Percentiles rank a stretch among this genome's conserved stretches.
Evolutionary conservation across 768 basidiomycete genomes (phyloP).

Genomic region (Udeniomyces megalosporus): DNA sequence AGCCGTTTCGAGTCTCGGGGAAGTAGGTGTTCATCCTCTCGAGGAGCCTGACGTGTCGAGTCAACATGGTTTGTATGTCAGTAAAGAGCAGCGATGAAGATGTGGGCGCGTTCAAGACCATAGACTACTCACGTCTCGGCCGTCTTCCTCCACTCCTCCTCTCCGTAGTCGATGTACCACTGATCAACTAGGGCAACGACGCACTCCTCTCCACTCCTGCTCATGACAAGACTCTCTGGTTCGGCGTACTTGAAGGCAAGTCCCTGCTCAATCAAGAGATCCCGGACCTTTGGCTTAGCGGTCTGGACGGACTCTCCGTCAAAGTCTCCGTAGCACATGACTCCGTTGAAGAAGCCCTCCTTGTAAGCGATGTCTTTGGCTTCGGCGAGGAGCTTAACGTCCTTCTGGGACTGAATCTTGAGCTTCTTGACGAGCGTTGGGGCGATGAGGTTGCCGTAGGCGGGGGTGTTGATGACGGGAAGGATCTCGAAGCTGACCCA

Average conservation of each 20-base stretch:
- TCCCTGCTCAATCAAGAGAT: slow-evolving; percentile 58
- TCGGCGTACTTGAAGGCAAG: slow-evolving; percentile 85
- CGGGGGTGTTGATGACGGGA: slow-evolving; percentile 70
- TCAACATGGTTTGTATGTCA: not conserved
- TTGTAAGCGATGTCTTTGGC: slow-evolving; percentile 98
- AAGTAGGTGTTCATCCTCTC: slow-evolving; percentile 78
- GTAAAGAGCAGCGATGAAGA: not conserved
- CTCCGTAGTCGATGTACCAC: slow-evolving; percentile 98
- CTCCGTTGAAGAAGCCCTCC: slow-evolving; percentile 91
- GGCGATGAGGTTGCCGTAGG: slow-evolving; percentile 86
- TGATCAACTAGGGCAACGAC: slow-evolving; percentile 97
- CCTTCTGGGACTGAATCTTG: slow-evolving; percentile 91
- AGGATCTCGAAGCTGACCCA: slow-evolving; percentile 77
- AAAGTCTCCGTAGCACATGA: slow-evolving; percentile 80
- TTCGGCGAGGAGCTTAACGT: slow-evolving; percentile 78
- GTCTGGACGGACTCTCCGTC: slow-evolving; percentile 76
- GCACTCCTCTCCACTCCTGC: slow-evolving; percentile 88
- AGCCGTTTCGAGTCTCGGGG: slow-evolving; percentile 77
- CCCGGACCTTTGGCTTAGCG: slow-evolving; percentile 76
- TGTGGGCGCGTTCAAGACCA: not conserved
- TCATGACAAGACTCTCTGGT: slow-evolving; percentile 78
- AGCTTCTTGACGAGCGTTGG: slow-evolving; percentile 65
- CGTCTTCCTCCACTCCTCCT: slow-evolving; percentile 68
- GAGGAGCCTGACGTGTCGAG: slow-evolving; percentile 46
- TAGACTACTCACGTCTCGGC: slow-evolving; percentile 51